Base-by-base conservation (phyloP, 371 early-diverging fungal genomes). In the Apophysomyces elegans region DNA sequence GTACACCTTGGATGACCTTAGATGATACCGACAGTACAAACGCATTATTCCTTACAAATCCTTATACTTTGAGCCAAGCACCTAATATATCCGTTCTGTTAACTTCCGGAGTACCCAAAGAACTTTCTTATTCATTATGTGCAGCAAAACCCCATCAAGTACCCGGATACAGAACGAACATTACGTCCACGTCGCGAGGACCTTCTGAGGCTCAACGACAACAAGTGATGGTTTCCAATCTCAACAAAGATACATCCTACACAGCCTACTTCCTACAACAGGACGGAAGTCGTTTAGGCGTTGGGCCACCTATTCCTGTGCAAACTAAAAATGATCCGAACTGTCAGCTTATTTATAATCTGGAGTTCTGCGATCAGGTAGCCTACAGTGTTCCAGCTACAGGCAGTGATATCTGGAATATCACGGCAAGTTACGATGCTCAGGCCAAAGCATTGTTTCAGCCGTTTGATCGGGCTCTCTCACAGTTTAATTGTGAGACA, bases 341-440 rank as follows among this genome's bases (percentile, higher is more conserved):
- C 46, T 89, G 89, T 67, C 69, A 77, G 37, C 60, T 89, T 58
- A 75, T 89, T n/a, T 82, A 85, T 56, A 75, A 83, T 39, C 66
- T 89, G 7, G 59, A 59, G 14, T 87, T 88, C 62, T 89, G 90
- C 69, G 64, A 83, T 21, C 80, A 84, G 64, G 88, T 88, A 2
- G 86, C 86, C 0, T 88, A 89, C 62, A 83, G 86, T 35, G 88
- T 88, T 0, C 85, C 85, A 1, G 68, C 73, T 47, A 6, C 59
- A 21, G 50, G 70, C 14, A 46, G 66, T 56, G 67, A 73, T 45
- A 56, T 69, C 14, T 63, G 63, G 58, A 74, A 73, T 2, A 47
- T 88, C 37, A 70, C 71, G 11, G 41, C 50, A 6, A 62, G 68
- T 39, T 88, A 89, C 58, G 87, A 88, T 61, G 57, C 70, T 5